Evolutionary conservation across 2,329 filamentous ascomycete species (phyloP), one percentile per base, ranked within the genome.

Genomic region (Phaeosphaeria sp.): DNA sequence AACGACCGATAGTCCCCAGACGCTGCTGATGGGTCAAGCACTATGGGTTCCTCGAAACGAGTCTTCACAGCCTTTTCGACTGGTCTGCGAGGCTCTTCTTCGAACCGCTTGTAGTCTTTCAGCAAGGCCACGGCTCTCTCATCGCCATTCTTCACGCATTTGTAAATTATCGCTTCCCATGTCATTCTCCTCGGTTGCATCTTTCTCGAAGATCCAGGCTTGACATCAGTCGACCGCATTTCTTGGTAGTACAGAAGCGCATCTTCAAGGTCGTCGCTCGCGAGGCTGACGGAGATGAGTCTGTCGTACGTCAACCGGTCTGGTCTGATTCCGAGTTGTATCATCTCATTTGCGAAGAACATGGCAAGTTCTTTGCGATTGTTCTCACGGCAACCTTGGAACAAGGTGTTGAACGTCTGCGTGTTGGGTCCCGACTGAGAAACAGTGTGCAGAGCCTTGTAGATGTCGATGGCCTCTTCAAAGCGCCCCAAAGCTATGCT

Each of bases 331-430:
- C 78, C 78, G 8, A 87, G 75, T 9, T 83, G 79, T 6, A 83
- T 78, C 83, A 91, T 88, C 67, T 91, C 88, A 17, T 82, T 80
- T 9, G 86, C 83, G 1, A 90, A 75, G 67, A 87, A 89, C 75
- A 87, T 86, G 45, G 86, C 86, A 6, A 84, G 76, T 39, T 84
- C 79, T 56, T 85, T 84, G 55, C 83, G 80, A 6, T 59, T 65
- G 27, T 57, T 56, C 6, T 61, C 69, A 51, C 75, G 74, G 61
- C 83, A 86, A 57, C 82, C 82, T 45, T 77, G 77, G 54, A 89
- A 79, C 7, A 91, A 78, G 5, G 82, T 72, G 64, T 90, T 90
- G 78, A 88, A 90, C 0, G 87, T 87, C n/a, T 80, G 75, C 15
- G 80, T 82, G 53, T 76, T 73, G 6, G 79, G 78, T 2, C 82